Percentiles rank a stretch among this genome's conserved stretches.
These are phyloP conservation scores for Mortierella sp. DNA, from an alignment of 371 early-diverging fungal genomes.

Conservation along the genomic window DNA sequence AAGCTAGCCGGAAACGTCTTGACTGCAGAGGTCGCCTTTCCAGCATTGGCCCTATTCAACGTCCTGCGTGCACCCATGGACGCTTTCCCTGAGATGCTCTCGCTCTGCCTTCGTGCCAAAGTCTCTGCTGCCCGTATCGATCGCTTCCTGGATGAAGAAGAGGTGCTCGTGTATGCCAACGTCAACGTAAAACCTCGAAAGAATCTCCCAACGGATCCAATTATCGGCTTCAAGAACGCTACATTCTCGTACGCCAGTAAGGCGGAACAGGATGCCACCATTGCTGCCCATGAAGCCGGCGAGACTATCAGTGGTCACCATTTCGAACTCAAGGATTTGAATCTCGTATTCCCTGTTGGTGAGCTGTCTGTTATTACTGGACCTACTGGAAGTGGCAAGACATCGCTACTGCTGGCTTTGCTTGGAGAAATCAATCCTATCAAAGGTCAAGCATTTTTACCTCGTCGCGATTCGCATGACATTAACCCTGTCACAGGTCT, in stretches of 20 bases:
- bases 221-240: constrained; percentile 61
- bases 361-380: constrained; percentile 59
- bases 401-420: constrained; percentile 57
- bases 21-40: constrained; percentile 69
- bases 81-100: constrained; percentile 69
- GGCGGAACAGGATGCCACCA: constrained; percentile 37
- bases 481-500: constrained; percentile 53
- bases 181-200: constrained; percentile 45
- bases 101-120: constrained; percentile 65
- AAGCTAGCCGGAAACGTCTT: constrained; percentile 66
- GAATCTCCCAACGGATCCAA: constrained; percentile 52
- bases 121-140: constrained; percentile 79
- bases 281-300: constrained; percentile 30
- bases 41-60: constrained; percentile 63
- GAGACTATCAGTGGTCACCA: constrained; percentile 32
- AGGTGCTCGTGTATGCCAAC: constrained; percentile 61
- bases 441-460: constrained; percentile 53
- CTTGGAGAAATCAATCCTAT: constrained; percentile 60
- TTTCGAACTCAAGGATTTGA: constrained; percentile 60
- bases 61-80: constrained; percentile 69
- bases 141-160: constrained; percentile 77
- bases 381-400: constrained; percentile 64
- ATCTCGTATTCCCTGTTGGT: constrained; percentile 60
- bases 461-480: constrained; percentile 34
- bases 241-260: constrained; percentile 56